A percentile compares a stretch with the other conserved stretches of the same genome.
These are phyloP conservation scores for Tricholomella constricta DNA, from an alignment of 768 basidiomycete species.

Conservation along the genomic window DNA sequence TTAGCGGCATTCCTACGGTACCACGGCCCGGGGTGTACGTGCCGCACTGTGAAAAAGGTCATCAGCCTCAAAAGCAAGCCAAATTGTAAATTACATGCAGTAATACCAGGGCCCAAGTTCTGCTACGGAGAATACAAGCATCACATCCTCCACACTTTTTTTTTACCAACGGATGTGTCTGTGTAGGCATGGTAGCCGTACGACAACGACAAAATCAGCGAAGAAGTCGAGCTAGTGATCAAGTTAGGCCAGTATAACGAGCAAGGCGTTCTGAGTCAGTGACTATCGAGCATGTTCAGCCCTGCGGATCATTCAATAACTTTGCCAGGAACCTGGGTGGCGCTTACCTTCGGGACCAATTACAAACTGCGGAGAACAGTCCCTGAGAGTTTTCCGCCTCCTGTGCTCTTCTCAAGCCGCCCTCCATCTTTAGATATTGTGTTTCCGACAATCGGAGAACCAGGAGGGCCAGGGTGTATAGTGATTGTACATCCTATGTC, in stretches of 20 bases:
- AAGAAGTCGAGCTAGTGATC: slow-evolving; percentile 21
- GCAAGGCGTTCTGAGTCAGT: background rate
- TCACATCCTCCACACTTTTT: slow-evolving; percentile 37
- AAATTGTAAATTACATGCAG: no score
- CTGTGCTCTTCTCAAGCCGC: slow-evolving; percentile 20
- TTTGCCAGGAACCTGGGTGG: background rate
- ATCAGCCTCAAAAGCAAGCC: no score
- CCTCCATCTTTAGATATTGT: slow-evolving; percentile 1
- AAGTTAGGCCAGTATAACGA: background rate
- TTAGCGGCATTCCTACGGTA: no score
- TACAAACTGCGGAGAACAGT: background rate
- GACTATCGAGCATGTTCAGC: slow-evolving; percentile 1
- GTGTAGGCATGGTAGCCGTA: slow-evolving; percentile 26
- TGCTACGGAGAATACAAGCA: slow-evolving; percentile 33
- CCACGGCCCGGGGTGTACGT: no score
- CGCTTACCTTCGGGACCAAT: background rate
- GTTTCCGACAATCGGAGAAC: background rate
- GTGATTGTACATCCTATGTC: background rate
- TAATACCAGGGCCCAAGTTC: no score
- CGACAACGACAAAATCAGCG: slow-evolving; percentile 22
- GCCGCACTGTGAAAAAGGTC: no score
- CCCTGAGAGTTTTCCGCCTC: slow-evolving; percentile 16
- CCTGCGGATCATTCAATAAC: background rate
- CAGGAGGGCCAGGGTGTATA: background rate
- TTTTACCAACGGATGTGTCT: slow-evolving; percentile 26